Evolutionary conservation across 768 basidiomycete genomes (phyloP), one percentile per base, ranked within the genome.

Genomic region (Podaxis pistillaris): DNA sequence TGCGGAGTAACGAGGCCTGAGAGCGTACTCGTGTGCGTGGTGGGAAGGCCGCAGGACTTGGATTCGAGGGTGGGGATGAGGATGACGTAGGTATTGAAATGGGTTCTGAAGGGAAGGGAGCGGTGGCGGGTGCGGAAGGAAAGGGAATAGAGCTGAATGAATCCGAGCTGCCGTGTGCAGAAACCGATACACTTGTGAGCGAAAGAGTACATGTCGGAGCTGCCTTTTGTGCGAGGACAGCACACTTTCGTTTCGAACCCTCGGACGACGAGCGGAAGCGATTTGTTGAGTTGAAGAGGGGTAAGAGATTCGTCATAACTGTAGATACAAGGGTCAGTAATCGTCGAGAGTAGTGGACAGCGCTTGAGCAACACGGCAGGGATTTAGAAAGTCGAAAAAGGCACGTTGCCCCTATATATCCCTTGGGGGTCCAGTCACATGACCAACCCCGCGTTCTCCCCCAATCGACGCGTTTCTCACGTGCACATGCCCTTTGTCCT

Each of bases 191-290:
- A 47, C 41, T 56, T 2, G 61, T 56, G 37, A 62, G 54, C 2
- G 61, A 62, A 38, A 62, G 54, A 24, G 61, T 56, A 38, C 61
- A 62, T 1, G 61, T 62, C 7, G 61, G 44, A 3, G 54, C 61
- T n/a, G 61, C 54, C 47, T 62, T 62, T 36, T 53, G 36, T 36
- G 57, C 57, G 4, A 58, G 36, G 1, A 26, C 57, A 4, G 36
- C n/a, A 33, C 28, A 47, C 30, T 58, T 58, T 30, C 57, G 44
- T 58, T 58, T 58, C n/a, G 56, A 55, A 8, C 22, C 9, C 55
- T 36, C 55, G 1, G 37, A 19, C 44, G 28, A 47, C 28, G 15
- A 30, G 11, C 13, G 17, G 44, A 12, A 15, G 12, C 40, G 37
- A 37, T 58, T 58, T 33, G 57, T 58, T 4, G 44, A 49, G 28